Base-by-base conservation (phyloP, 2,329 filamentous ascomycete species). In the Alternaria incomplexa region DNA sequence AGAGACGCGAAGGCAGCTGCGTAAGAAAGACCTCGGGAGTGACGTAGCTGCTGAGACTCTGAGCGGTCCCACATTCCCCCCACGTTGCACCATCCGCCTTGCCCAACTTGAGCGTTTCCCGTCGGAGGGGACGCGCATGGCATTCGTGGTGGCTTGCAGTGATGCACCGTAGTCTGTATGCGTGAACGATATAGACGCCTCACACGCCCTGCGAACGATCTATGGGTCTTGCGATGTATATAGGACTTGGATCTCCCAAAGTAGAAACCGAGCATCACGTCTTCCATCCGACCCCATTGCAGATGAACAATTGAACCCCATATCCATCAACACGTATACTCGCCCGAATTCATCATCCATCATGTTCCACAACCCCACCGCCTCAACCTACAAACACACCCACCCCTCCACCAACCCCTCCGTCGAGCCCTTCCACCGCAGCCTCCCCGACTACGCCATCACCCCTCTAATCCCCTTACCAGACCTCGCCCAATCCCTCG, bases 401-500 rank as follows among this genome's bases (percentile, higher is more conserved):
- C 63, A 53, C n/a, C 53, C 56, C 15, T 17, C 36, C 8, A n/a
- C 47, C n/a, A 63, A 76, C 40, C 65, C 67, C 48, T 53, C 64
- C 28, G 73, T 78, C 15, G 60, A 65, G 48, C 12, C 54, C 9
- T 90, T 92, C 74, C 90, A 93, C 70, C 72, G 80, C 28, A 81
- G 78, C 1, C 82, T 92, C 1, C 88, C 88, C 1, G 77, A 81
- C 43, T 91, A 89, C 71, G 73, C 79, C 6, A 77, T 80, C 8
- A 91, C 89, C 0, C 84, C 84, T 3, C 81, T 93, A 0, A 75
- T 85, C 9, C 67, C 81, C 0, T 81, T 93, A 0, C 80, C 84
- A 0, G 70, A 79, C 0, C 66, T 93, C 1, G 89, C 91, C 0
- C 68, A 80, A 3, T 83, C 89, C 13, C 77, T 93, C 0, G 86